Evolutionary conservation across 2,329 filamentous ascomycete genomes (phyloP).

Genomic region (Fusarium heterosporum): DNA sequence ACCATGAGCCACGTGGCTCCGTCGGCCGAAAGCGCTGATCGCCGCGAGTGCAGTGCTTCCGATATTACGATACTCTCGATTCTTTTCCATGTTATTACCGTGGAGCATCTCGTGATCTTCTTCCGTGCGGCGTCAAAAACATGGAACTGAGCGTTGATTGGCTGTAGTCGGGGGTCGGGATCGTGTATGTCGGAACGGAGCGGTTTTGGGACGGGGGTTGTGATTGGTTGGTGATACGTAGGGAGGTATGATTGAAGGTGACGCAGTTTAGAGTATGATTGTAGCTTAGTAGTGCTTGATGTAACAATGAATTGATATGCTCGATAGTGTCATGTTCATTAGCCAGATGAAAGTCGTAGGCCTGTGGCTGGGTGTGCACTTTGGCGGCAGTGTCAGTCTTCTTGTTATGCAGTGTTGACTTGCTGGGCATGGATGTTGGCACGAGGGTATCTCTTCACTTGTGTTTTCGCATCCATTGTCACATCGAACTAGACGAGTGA

Average conservation of each 20-base stretch:
- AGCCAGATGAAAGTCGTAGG: background rate
- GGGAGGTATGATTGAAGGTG: background rate
- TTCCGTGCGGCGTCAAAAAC: slow-evolving; percentile 22
- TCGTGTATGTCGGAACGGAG: slow-evolving; percentile 25
- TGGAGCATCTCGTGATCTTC: slow-evolving; percentile 15
- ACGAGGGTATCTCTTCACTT: background rate
- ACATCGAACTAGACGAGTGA: background rate
- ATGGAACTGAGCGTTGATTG: background rate
- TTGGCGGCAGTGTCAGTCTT: too few relatives aligned
- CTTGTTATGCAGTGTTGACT: too few relatives aligned
- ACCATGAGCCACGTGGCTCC: slow-evolving; percentile 34
- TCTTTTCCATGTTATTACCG: slow-evolving; percentile 28
- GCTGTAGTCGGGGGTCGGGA: slow-evolving; percentile 3
- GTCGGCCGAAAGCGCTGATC: slow-evolving; percentile 20
- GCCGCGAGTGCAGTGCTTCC: background rate
- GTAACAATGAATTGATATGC: background rate
- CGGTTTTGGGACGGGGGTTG: background rate
- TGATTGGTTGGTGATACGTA: slow-evolving; percentile 1
- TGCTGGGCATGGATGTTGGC: background rate
- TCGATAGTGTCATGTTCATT: background rate
- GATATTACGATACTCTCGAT: slow-evolving; percentile 1
- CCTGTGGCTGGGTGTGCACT: too few relatives aligned
- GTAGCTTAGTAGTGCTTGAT: background rate
- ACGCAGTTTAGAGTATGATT: background rate
- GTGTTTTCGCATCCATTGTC: too few relatives aligned